Evolutionary conservation across 768 basidiomycete genomes (phyloP), one percentile per base, ranked within the genome.

Genomic region (Hygrocybe coccinea): DNA sequence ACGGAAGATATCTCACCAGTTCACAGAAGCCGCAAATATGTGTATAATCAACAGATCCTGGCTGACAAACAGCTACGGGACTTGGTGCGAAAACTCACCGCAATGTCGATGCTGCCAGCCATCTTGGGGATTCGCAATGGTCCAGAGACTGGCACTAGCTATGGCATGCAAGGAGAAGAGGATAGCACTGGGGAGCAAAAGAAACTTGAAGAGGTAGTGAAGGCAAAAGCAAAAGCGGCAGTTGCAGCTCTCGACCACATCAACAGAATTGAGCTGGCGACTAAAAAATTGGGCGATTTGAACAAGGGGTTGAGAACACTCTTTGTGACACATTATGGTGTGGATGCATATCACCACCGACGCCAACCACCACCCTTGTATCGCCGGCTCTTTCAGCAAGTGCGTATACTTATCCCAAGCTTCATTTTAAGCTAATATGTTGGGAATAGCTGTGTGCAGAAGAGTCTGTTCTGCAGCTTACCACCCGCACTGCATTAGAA

Each of bases 401-500:
- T 15, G 12, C 33, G n/a, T 25, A 33, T 17, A 22, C 15, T n/a
- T 17, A 29, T 37, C 29, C 12, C 14, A 14, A 17, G 25, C 10
- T 24, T 25, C 29, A 25, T 50, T 29, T 25, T 37, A 47, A 15
- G 47, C 29, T 29, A 29, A 29, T 29, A 29, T 29, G 29, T 29
- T 29, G 29, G 29, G 29, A 29, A 29, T 52, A 50, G 50, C 19
- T 52, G 12, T 9, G 11, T 10, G 50, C 50, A 15, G 50, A 52
- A n/a, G 50, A 52, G 38, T 52, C 50, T 12, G 38, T 52, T 24
- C 24, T 52, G 11, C 50, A 52, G 24, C 14, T 52, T 15, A 22
- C 33, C 50, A 52, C 10, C 17, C 50, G 37, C 12, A 35, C 50
- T 24, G 37, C 50, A n/a, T 39, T 52, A 22, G 37, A 41, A 22